Evolutionary conservation across 192 early-diverging fungal species (phyloP), one percentile per base, ranked within the genome.

Genomic region (Entomortierella beljakovae): DNA sequence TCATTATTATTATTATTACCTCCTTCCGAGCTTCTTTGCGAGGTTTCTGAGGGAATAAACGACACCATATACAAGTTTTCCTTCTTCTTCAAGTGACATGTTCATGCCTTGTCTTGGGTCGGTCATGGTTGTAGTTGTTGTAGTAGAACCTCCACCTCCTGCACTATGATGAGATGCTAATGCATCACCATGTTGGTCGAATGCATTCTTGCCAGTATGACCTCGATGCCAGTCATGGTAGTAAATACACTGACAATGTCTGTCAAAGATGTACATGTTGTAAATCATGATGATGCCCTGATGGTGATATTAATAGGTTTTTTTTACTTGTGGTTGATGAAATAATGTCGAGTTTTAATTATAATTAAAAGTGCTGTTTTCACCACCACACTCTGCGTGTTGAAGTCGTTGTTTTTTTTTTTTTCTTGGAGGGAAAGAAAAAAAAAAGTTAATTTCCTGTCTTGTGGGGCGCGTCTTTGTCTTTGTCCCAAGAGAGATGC

Each of bases 31-130:
- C 71, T 98, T 97, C 59, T 84, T 88, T 51, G 96, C 92, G 22
- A 97, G 88, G 68, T 98, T 99, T 54, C 93, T 84, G 32, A 96
- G 86, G 15, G 94, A 96, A 54, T 92, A 94, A 16, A 97, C 90
- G n/a, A 97, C 95, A 63, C 97, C 97, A 71, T 98, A 99, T 20
- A 99, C 95, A 20, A 99, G 88, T 75, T 99, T 99, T 0, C 93
- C 91, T 59, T 98, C 94, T 70, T 98, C 96, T 57, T 93, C 89
- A 64, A 86, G 71, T 22, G 84, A 86, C 61, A 91, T 88, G 43
- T 77, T 65, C 54, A 81, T 88, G 50, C 88, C 86, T 56, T 84
- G 62, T 64, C 80, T 38, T 70, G 85, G 57, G 77, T 83, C 54
- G 61, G 79, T 70, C 80, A 85, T 71, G n/a, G 80, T 80, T 20